These are phyloP conservation scores for Prunus dulcis DNA, from an alignment of 306 rosid genomes.

Conservation along the genomic window DNA sequence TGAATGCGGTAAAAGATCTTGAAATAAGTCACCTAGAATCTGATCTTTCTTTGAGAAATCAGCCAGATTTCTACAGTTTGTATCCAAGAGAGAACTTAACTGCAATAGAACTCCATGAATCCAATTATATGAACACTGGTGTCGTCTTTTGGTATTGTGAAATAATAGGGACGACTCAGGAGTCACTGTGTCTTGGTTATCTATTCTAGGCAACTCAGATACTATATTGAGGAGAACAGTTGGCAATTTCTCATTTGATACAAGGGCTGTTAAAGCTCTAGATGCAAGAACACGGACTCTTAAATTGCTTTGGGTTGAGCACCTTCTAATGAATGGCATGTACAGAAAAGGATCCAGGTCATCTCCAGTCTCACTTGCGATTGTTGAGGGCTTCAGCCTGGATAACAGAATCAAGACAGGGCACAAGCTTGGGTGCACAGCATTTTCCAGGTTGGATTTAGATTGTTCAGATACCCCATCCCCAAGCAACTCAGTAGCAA, in stretches of 20 bases:
- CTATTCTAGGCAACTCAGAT: conserved; percentile 60
- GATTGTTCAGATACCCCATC: conserved; percentile 47
- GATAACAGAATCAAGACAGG: conserved; percentile 86
- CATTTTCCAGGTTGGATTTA: conserved; percentile 55
- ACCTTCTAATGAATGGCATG: conserved; percentile 80
- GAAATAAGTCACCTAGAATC: conserved; percentile 57
- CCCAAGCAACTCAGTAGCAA: conserved; percentile 68
- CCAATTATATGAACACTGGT: conserved; percentile 52
- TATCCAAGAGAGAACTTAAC: conserved; percentile 68
- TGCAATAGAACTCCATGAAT: conserved; percentile 87
- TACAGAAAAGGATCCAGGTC: conserved; percentile 82
- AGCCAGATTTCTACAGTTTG: conserved; percentile 72
- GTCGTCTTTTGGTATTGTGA: conserved; percentile 21
- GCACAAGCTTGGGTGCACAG: conserved; percentile 93
- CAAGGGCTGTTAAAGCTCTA: conserved; percentile 79
- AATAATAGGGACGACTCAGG: conserved; percentile 16
- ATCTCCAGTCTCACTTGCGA: conserved; percentile 84
- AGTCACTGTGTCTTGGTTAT: conserved; percentile 29
- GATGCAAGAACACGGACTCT: conserved; percentile 94
- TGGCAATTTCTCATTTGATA: conserved; percentile 77
- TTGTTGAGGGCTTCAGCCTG: conserved; percentile 88
- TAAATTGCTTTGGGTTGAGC: conserved; percentile 86
- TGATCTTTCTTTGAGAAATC: conserved; percentile 74
- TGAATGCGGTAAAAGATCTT: conserved; percentile 47
- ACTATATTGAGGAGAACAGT: conserved; percentile 69